Conservation (phyloP, 1,284 basidiomycete genomes). For the Puccinia polysora region DNA sequence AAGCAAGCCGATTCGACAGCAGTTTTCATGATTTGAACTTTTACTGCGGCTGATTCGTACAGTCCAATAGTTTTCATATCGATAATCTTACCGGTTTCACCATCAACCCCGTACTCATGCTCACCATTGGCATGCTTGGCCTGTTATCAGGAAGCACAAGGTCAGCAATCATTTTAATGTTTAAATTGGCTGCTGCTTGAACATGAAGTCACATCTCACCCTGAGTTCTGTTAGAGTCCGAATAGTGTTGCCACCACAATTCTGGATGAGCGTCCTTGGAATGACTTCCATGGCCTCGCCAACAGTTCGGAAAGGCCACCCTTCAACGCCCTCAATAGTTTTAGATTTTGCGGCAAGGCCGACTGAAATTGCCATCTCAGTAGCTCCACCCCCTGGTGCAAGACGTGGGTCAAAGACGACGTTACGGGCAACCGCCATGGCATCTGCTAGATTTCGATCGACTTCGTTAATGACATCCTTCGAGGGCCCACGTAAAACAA, state of each 20-base stretch:
- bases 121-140: constrained; percentile 92
- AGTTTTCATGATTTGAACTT: constrained; percentile 96
- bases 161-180: background rate
- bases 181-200: background rate
- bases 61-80: constrained; percentile 93
- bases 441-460: constrained; percentile 93
- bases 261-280: constrained; percentile 89
- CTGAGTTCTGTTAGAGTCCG: constrained; percentile 83
- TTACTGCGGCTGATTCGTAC: constrained; percentile 92
- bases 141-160: constrained; percentile 54
- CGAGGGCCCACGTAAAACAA: constrained; percentile 93
- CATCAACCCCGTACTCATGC: constrained; percentile 85
- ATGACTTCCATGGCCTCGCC: constrained; percentile 97
- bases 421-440: constrained; percentile 94
- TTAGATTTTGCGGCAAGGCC: constrained; percentile 79
- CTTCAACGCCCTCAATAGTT: constrained; percentile 74
- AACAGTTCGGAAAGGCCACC: constrained; percentile 84
- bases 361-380: constrained; percentile 86
- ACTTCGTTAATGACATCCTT: constrained; percentile 98
- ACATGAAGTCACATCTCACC: constrained; percentile 56
- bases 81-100: constrained; percentile 87
- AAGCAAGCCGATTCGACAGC: constrained; percentile 92
- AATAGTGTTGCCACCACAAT: constrained; percentile 91
- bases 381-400: constrained; percentile 90
- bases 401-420: constrained; percentile 91